Conservation (phyloP, 164 flowering plant species). For the Vitis amurensis region DNA sequence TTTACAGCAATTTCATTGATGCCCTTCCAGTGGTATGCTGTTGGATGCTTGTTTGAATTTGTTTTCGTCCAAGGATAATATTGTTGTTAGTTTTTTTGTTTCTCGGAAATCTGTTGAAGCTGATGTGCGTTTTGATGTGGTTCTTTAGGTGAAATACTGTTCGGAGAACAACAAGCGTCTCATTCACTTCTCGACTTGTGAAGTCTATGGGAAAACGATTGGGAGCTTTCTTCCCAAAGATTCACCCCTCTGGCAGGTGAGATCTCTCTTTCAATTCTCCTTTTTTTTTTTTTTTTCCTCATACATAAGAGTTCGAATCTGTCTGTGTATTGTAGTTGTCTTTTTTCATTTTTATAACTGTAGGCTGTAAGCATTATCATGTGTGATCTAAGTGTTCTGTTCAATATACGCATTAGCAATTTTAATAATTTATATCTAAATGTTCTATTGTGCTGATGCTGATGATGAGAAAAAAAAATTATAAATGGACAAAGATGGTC, state of each 20-base stretch:
- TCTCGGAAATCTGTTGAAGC: slow-evolving; percentile 4
- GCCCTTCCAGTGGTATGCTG: slow-evolving; percentile 76
- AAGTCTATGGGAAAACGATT: slow-evolving; percentile 93
- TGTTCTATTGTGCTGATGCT: too few relatives aligned
- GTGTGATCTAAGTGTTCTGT: too few relatives aligned
- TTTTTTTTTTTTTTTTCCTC: neutral
- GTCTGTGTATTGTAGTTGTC: neutral
- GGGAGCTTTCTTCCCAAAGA: slow-evolving; percentile 93
- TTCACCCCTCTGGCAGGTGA: slow-evolving; percentile 80
- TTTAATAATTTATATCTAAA: too few relatives aligned
- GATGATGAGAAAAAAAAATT: too few relatives aligned
- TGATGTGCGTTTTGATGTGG: slow-evolving; percentile 13
- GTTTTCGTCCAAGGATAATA: neutral
- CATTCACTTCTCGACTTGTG: slow-evolving; percentile 98
- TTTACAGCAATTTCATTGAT: slow-evolving; percentile 84
- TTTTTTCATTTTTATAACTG: neutral
- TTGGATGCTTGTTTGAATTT: neutral
- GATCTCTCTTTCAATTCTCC: slow-evolving; percentile 8
- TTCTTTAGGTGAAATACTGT: slow-evolving; percentile 78
- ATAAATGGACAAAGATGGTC: too few relatives aligned
- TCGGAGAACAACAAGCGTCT: slow-evolving; percentile 95
- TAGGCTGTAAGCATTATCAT: too few relatives aligned
- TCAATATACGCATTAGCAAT: too few relatives aligned
- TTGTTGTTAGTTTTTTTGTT: too few relatives aligned
- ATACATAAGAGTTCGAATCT: slow-evolving; percentile 1